Evolutionary conservation across 2,329 filamentous ascomycete genomes (phyloP), one percentile per base, ranked within the genome.

Genomic region (Scleromitrula shiraiana): DNA sequence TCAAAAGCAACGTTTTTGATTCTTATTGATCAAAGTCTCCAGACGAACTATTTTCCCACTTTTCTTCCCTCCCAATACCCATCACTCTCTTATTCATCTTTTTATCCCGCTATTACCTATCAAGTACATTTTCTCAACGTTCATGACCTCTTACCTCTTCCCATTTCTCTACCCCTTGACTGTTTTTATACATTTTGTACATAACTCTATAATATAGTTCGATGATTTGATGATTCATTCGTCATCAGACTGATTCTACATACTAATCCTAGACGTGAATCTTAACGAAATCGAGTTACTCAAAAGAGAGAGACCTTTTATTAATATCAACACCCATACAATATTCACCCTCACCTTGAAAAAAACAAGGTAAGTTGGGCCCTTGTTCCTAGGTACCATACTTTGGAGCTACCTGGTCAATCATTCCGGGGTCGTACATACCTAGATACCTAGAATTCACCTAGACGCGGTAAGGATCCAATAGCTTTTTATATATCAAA

Each of bases 401-500:
- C 9, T 35, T 19, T 29, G 9, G 15, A 36, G 17, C 30, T 48
- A 10, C 29, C 45, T 27, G 29, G 45, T 33, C 15, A 48, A 36
- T 35, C 29, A 33, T 22, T 24, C 45, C 38, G 30, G 38, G 45
- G 45, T 42, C 22, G 38, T 38, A 48, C 45, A 48, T 33, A 26
- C 37, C 37, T 26, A n/a, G n/a, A 19, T 15, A 19, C 22, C 32
- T 35, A 22, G 41, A 48, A 29, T 26, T 30, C 15, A 19, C 22
- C 32, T 35, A 22, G 41, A 48, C 38, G 36, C 38, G 23, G 38
- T 15, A 40, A 36, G 38, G 19, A 35, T 29, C 45, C 38, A 48
- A 48, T 42, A 35, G n/a, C 23, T 30, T 48, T 48, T n/a, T n/a
- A n/a, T 48, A 48, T 48, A 48, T 41, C 23, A 38, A 27, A 20